Evolutionary conservation across 257 asterid genomes (phyloP), one percentile per base, ranked within the genome.

Genomic region (Primulina tabacum): DNA sequence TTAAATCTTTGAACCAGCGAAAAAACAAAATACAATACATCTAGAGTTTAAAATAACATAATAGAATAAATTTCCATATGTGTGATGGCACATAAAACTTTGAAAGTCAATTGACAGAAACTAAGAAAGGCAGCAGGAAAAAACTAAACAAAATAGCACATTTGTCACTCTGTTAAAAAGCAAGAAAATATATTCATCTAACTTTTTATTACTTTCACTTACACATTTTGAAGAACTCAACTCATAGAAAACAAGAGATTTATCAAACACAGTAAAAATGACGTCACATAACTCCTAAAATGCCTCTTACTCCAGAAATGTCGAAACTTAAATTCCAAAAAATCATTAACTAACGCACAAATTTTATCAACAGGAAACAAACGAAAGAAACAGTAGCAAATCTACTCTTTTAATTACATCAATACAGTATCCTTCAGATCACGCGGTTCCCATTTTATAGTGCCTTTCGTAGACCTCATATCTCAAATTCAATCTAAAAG

Each of bases 131-230:
- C 70, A 75, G 66, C 65, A 70, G 35, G 60, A 30, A n/a, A 53
- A 18, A 59, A 24, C 33, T 30, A 62, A 61, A 65, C 33, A 60
- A 64, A 34, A 67, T 63, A 74, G 52, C 50, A 57, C 50, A 58
- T 69, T 58, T 63, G 73, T 72, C 75, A 57, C 65, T 66, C 64
- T 7, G 50, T 66, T 62, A 59, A 53, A 43, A 73, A 76, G 77
- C 75, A 43, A 69, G 70, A 50, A 40, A 24, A 56, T 62, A 47
- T 24, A 24, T 17, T 33, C 52, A 53, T 32, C 35, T 52, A 56
- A 64, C 64, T 6, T 33, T 35, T 24, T 8, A 52, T 43, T 32
- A 50, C 57, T 62, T 61, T 76, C 71, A 43, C 67, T 59, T 29
- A 50, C 64, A 62, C 53, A 70, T 57, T 21, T 9, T n/a, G 67